A percentile compares a stretch with the other conserved stretches of the same genome.
Conservation (phyloP, 2,329 filamentous ascomycete species). For the Scolecobasidium constrictum region DNA sequence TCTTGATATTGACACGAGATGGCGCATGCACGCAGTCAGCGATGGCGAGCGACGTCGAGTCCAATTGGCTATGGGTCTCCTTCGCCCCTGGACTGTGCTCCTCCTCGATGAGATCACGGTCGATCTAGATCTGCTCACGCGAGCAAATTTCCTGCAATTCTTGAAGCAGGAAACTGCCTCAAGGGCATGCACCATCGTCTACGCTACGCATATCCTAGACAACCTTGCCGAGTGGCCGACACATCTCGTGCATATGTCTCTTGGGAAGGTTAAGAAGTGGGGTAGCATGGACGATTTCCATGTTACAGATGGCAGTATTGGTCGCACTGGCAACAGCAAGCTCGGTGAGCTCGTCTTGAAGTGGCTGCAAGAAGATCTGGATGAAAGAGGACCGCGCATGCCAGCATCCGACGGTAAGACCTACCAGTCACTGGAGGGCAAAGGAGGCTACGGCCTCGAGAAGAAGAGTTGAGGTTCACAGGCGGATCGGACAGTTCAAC, state of each 20-base stretch:
- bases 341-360: slow-evolving; percentile 78
- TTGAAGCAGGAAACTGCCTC: slow-evolving; percentile 76
- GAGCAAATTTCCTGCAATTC: slow-evolving; percentile 77
- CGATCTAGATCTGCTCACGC: slow-evolving; percentile 78
- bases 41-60: slow-evolving; percentile 88
- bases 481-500: too few relatives aligned
- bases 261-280: slow-evolving; percentile 81
- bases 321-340: slow-evolving; percentile 61
- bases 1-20: slow-evolving; percentile 80
- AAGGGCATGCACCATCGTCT: slow-evolving; percentile 82
- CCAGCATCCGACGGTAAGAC: slow-evolving; percentile 52
- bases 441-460: slow-evolving; percentile 54
- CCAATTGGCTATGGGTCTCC: slow-evolving; percentile 88
- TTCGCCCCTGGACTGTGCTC: slow-evolving; percentile 84
- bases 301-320: slow-evolving; percentile 37
- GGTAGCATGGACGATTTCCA: slow-evolving; percentile 63
- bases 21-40: slow-evolving; percentile 93
- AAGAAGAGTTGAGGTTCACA: too few relatives aligned
- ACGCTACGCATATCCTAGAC: slow-evolving; percentile 94
- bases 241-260: slow-evolving; percentile 89
- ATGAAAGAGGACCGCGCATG: slow-evolving; percentile 66
- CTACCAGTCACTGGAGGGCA: slow-evolving; percentile 46
- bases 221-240: slow-evolving; percentile 92
- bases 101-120: slow-evolving; percentile 96
- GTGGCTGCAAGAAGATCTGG: slow-evolving; percentile 76